A percentile compares a stretch with the other conserved stretches of the same genome.
Evolutionary conservation across 2,329 filamentous ascomycete species (phyloP).

Genomic region (Cadophora malorum): DNA sequence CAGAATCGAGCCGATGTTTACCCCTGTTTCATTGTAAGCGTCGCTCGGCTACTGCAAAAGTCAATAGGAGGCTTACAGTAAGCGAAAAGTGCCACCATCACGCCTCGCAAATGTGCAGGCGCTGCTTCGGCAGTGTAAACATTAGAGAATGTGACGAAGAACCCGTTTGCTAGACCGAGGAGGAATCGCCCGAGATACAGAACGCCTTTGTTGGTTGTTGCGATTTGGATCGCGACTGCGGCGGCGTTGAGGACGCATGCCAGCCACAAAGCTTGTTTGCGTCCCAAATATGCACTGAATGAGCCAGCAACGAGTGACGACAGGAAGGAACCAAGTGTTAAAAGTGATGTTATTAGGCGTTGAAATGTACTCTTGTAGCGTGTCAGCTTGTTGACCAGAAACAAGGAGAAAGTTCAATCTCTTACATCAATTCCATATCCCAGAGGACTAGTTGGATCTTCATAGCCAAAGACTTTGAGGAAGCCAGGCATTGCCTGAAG

Average conservation of each 20-base stretch:
- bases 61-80: slow-evolving; percentile 45
- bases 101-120: slow-evolving; percentile 53
- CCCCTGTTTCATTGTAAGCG: slow-evolving; percentile 35
- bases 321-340: slow-evolving; percentile 56
- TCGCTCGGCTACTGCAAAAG: neutral
- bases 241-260: slow-evolving; percentile 53
- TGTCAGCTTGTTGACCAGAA: neutral
- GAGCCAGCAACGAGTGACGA: slow-evolving; percentile 52
- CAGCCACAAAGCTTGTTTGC: slow-evolving; percentile 50
- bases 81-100: slow-evolving; percentile 55
- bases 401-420: no score
- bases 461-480: slow-evolving; percentile 56
- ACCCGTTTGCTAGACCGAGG: slow-evolving; percentile 53
- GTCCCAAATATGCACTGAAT: slow-evolving; percentile 47
- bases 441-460: slow-evolving; percentile 27
- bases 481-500: slow-evolving; percentile 60
- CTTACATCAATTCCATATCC: slow-evolving; percentile 34
- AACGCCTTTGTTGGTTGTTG: slow-evolving; percentile 49
- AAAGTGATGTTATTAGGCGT: slow-evolving; percentile 56
- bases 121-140: slow-evolving; percentile 56
- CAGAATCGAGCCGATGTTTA: slow-evolving; percentile 52
- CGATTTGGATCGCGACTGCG: slow-evolving; percentile 53
- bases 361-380: slow-evolving; percentile 49
- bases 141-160: slow-evolving; percentile 56
- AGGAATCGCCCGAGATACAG: slow-evolving; percentile 55